phyloP scores from a whole-genome alignment of 176 grass and related monocot genomes.

The Ensete ventricosum region DNA sequence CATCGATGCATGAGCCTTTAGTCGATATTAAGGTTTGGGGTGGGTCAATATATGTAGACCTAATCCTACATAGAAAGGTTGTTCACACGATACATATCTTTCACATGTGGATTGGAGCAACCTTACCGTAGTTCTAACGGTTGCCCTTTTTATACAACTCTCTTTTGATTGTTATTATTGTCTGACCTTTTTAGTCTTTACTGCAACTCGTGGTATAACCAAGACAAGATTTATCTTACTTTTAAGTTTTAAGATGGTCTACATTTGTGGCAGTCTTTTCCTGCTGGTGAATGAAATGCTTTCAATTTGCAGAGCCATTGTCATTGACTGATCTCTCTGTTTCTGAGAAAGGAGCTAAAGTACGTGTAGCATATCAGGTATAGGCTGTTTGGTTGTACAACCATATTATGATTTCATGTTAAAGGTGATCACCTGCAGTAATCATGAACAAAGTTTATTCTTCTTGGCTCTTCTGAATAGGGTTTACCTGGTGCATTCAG shows the following conservation, averaged over 20 bases:
- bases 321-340: slow-evolving; percentile 27
- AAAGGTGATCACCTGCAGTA: not conserved
- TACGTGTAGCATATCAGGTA: slow-evolving; percentile 61
- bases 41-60: too few relatives aligned
- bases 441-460: not conserved
- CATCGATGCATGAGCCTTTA: too few relatives aligned
- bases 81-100: too few relatives aligned
- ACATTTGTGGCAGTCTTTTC: not conserved
- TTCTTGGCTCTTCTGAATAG: slow-evolving; percentile 19
- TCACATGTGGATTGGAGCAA: too few relatives aligned
- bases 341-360: slow-evolving; percentile 24
- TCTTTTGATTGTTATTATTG: too few relatives aligned
- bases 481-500: slow-evolving; percentile 41
- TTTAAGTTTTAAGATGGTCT: not conserved
- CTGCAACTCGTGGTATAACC: too few relatives aligned
- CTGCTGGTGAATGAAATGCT: not conserved
- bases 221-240: not conserved
- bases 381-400: not conserved
- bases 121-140: too few relatives aligned
- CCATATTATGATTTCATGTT: too few relatives aligned
- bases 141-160: too few relatives aligned
- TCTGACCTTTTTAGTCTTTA: too few relatives aligned
- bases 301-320: slow-evolving; percentile 31
- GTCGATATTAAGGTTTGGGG: too few relatives aligned
- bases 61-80: too few relatives aligned